Evolutionary conservation across 2,329 filamentous ascomycete genomes (phyloP), one percentile per base, ranked within the genome.

Genomic region (Chalaropsis ovoidea): DNA sequence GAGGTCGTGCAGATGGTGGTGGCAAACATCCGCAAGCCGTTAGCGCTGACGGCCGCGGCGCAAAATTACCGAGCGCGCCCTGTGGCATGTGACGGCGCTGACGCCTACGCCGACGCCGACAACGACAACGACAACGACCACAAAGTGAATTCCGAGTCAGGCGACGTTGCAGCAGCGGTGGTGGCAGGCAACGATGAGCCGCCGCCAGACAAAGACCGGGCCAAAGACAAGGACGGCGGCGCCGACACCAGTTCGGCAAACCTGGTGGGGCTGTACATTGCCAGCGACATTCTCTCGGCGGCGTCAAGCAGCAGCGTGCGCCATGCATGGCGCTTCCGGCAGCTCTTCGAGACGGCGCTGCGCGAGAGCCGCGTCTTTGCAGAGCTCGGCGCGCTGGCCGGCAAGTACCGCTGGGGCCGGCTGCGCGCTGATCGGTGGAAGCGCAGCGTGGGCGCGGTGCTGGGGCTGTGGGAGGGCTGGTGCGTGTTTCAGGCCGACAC

Each of bases 1-100:
- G 94, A 97, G 76, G 87, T 96, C 43, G 91, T 95, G n/a, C 84
- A 93, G 62, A 84, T 95, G 76, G 86, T 97, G 45, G 82, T 95
- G 0, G 81, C 85, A 0, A 97, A 99, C 71, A 80, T 97, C 42
- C 80, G 88, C 67, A 84, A 81, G 63, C 94, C 94, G 0, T 84
- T 95, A 67, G 82, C 86, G 5, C 84, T 87, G 69, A 89, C 86
- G 0, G 82, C 64, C 1, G 67, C 67, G 15, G 47, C 52, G 81
- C 6, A 88, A 88, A 27, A 92, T 90, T 61, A 47, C 27, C 56
- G 15, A 5, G 43, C 56, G 10, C 43, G 43, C 5, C 27, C 22
- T 27, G 41, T 31, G 8, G 47, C 13, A n/a, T 7, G 19, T n/a
- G 41, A 41, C 35, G 31, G 17, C 27, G 17, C 24, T 19, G 49